A percentile compares a stretch with the other conserved stretches of the same genome.
Conservation (phyloP, 768 basidiomycete species). For the Hebeloma cylindrosporum region DNA sequence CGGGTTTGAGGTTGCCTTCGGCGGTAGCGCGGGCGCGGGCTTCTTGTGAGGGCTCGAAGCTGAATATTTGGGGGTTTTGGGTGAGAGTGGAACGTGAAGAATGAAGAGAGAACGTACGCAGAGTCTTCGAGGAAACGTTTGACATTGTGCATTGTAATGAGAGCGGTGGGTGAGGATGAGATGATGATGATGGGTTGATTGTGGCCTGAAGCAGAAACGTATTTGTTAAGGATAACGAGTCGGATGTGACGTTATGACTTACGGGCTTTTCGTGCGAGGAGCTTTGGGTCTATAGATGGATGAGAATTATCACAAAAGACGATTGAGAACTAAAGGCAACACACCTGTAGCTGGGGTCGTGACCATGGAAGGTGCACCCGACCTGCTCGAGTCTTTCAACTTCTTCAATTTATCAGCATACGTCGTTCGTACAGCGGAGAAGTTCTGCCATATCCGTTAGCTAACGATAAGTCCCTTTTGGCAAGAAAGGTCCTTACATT, state of each 20-base stretch:
- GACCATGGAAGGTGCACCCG: slow-evolving; percentile 40
- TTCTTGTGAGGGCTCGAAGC: slow-evolving; percentile 74
- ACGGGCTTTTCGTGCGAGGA: slow-evolving; percentile 72
- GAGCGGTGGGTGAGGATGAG: slow-evolving; percentile 90
- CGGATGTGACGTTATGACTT: slow-evolving; percentile 26
- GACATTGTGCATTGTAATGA: slow-evolving; percentile 98
- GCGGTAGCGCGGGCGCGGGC: slow-evolving; percentile 67
- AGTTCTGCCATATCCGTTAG: slow-evolving; percentile 58
- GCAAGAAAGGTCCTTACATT: slow-evolving; percentile 56
- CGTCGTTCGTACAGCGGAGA: slow-evolving; percentile 61
- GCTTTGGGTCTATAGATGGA: slow-evolving; percentile 52
- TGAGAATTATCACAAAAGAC: not conserved
- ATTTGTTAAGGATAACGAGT: not conserved
- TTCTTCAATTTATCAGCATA: slow-evolving; percentile 81
- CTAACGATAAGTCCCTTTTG: not conserved
- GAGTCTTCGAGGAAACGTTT: slow-evolving; percentile 92
- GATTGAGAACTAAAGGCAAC: slow-evolving; percentile 4
- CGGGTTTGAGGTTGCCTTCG: slow-evolving; percentile 71
- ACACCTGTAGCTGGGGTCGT: slow-evolving; percentile 42
- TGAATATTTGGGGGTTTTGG: slow-evolving; percentile 20
- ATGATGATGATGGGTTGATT: slow-evolving; percentile 96
- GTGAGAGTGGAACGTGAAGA: not conserved
- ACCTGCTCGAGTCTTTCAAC: slow-evolving; percentile 63
- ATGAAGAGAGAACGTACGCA: slow-evolving; percentile 43
- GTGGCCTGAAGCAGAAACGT: slow-evolving; percentile 51